Base-by-base conservation (phyloP, 164 flowering plant genomes). In the Sedum album region DNA sequence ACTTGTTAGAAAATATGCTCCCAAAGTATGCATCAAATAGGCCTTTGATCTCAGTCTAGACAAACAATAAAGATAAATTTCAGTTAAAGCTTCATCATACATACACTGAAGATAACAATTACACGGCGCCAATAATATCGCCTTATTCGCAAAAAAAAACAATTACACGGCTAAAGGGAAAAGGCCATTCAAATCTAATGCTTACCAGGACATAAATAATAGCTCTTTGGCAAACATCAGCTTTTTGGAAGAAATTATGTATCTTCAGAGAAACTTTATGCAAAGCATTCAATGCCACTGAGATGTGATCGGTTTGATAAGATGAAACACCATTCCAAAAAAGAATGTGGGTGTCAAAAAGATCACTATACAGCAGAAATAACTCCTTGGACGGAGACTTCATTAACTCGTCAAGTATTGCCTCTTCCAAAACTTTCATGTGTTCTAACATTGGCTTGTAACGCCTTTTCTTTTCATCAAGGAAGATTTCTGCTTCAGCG, bases 331-430 rank as follows among this genome's bases (percentile, higher is more conserved):
- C 73, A 35, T 79, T 73, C 96, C 97, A 95, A 44, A 87, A 81
- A 14, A 67, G 71, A 1, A 64, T 69, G 74, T 95, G 99, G 73
- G 79, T 76, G 48, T 88, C 94, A 69, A 92, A 74, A 68, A 95
- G 83, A 21, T 76, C 66, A 51, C 25, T 46, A 72, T 82, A 88
- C 41, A 80, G 53, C 61, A 78, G 75, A 70, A 79, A 20, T n/a
- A 83, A 77, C 39, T 61, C 28, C 72, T 83, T 87, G 73, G 86
- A 88, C 38, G 76, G 78, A 20, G 81, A 82, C 48, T 77, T 80
- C 30, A 86, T 80, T 67, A 89, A 72, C 46, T 69, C 68, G 64
- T 80, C 39, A 51, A 95, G 88, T 31, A 90, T 68, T 68, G 73
- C 74, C 71, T 76, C 70, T 78, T 95, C 99, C 80, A 95, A 66